Conservation (phyloP, 805 yeast species). For the Metschnikowia picachoensis region DNA sequence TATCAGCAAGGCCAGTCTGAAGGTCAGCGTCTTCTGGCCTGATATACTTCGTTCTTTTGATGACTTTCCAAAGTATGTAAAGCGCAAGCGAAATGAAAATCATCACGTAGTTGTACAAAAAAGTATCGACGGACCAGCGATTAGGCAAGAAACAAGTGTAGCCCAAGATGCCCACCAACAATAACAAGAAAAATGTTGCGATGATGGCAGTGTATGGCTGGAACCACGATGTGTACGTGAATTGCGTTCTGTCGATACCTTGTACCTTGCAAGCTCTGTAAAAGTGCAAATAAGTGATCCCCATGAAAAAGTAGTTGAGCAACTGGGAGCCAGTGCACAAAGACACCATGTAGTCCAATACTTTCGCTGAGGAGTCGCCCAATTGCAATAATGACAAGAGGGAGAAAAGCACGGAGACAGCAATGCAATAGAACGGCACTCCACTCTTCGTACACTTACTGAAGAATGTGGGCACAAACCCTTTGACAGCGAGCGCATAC, state of each 20-base stretch:
- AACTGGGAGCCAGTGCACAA: constrained; percentile 22
- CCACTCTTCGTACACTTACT: constrained; percentile 15
- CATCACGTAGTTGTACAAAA: constrained; percentile 70
- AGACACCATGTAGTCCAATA: constrained; percentile 20
- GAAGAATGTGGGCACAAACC: constrained; percentile 18
- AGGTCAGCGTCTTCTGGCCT: constrained; percentile 46
- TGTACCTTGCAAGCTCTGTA: constrained; percentile 22
- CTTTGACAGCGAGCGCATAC: constrained; percentile 18
- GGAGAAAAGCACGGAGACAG: constrained; percentile 18
- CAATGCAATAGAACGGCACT: constrained; percentile 19
- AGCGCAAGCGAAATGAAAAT: constrained; percentile 45
- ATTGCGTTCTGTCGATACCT: constrained; percentile 30
- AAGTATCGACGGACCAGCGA: constrained; percentile 55
- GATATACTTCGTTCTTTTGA: constrained; percentile 35
- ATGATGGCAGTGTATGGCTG: constrained; percentile 38
- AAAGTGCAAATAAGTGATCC: constrained; percentile 18
- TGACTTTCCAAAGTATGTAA: constrained; percentile 34
- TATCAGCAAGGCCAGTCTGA: constrained; percentile 41
- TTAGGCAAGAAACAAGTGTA: constrained; percentile 68
- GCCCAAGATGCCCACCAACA: constrained; percentile 58
- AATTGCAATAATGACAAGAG: constrained; percentile 20
- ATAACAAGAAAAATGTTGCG: constrained; percentile 29
- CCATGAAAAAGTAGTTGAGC: constrained; percentile 21
- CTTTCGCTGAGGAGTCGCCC: constrained; percentile 15
- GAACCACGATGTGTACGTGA: constrained; percentile 42